A percentile compares a stretch with the other conserved stretches of the same genome.
phyloP scores from a whole-genome alignment of 148 eudicot species.

The Rhododendron ferrugineum region DNA sequence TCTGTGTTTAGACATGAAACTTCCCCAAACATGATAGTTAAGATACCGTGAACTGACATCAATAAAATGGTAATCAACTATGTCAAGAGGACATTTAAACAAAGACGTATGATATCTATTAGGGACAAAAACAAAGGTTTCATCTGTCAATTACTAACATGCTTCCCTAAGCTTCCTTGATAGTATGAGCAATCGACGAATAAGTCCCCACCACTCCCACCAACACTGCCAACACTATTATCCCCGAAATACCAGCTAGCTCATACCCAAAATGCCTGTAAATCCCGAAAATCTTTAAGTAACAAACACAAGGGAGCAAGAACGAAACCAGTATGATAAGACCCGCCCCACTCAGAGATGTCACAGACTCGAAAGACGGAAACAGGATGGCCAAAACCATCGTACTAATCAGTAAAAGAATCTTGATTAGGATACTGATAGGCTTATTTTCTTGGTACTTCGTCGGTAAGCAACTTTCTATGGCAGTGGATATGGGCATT shows the following conservation, averaged over 20 bases:
- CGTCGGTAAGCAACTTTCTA: constrained; percentile 22
- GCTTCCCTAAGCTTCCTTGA: constrained; percentile 12
- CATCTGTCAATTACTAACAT: too few relatives aligned
- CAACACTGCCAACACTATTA: constrained; percentile 13
- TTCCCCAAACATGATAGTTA: too few relatives aligned
- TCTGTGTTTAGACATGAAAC: too few relatives aligned
- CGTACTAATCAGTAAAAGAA: constrained; percentile 18
- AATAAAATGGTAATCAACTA: background rate
- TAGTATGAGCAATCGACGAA: constrained; percentile 12
- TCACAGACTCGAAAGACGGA: constrained; percentile 21
- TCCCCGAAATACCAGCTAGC: constrained; percentile 14
- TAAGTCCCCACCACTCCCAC: constrained; percentile 23
- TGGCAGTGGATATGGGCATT: constrained; percentile 39
- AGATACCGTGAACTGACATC: too few relatives aligned
- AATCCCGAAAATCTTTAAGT: constrained; percentile 22
- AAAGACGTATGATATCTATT: too few relatives aligned
- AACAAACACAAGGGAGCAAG: constrained; percentile 26
- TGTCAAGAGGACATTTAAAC: background rate
- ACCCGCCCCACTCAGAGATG: constrained; percentile 18
- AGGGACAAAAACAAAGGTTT: too few relatives aligned
- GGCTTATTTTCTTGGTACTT: constrained; percentile 12
- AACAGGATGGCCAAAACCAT: constrained; percentile 13
- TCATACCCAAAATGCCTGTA: constrained; percentile 19
- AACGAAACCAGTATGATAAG: constrained; percentile 17
- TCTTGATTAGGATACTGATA: constrained; percentile 9